Percentiles rank a stretch among this genome's conserved stretches.
phyloP scores from a whole-genome alignment of 495 filamentous ascomycete species.

The Monascus purpureus region DNA sequence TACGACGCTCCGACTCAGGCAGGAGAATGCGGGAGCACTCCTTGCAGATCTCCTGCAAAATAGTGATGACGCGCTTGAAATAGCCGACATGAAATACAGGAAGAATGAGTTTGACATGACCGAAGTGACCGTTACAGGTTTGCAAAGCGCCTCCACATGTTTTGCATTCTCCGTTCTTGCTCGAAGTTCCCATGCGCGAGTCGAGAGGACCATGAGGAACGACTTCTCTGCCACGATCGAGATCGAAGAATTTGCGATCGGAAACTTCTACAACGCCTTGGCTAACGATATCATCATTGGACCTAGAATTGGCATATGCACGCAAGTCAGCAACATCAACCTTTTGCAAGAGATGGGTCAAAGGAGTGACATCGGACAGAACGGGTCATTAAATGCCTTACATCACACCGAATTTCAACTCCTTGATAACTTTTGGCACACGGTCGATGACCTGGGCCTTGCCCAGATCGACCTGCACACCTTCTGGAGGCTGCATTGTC shows the following conservation, averaged over 20 bases:
- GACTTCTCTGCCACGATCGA: slow-evolving; percentile 54
- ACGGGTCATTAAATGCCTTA: slow-evolving; percentile 22
- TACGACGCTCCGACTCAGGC: slow-evolving; percentile 55
- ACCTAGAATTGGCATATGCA: slow-evolving; percentile 32
- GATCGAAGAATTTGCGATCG: slow-evolving; percentile 79
- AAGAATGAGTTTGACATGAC: slow-evolving; percentile 75
- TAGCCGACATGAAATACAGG: slow-evolving; percentile 94
- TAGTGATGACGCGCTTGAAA: slow-evolving; percentile 74
- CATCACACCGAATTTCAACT: slow-evolving; percentile 88
- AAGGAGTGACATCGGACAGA: not conserved
- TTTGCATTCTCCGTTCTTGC: slow-evolving; percentile 54
- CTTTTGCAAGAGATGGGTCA: not conserved
- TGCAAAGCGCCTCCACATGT: slow-evolving; percentile 69
- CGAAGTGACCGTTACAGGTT: slow-evolving; percentile 88
- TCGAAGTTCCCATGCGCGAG: slow-evolving; percentile 75
- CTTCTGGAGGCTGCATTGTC: slow-evolving; percentile 35
- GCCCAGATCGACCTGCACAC: slow-evolving; percentile 38
- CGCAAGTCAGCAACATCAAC: slow-evolving; percentile 9
- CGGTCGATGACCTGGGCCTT: slow-evolving; percentile 86
- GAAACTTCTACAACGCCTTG: slow-evolving; percentile 88
- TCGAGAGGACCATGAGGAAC: slow-evolving; percentile 77
- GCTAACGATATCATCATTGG: slow-evolving; percentile 82
- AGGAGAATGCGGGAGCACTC: slow-evolving; percentile 54
- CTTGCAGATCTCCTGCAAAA: slow-evolving; percentile 92
- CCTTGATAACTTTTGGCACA: slow-evolving; percentile 78